Evolutionary conservation across 805 yeast genomes (phyloP), one percentile per base, ranked within the genome.

Genomic region (Cyberlindnera subsufficiens): DNA sequence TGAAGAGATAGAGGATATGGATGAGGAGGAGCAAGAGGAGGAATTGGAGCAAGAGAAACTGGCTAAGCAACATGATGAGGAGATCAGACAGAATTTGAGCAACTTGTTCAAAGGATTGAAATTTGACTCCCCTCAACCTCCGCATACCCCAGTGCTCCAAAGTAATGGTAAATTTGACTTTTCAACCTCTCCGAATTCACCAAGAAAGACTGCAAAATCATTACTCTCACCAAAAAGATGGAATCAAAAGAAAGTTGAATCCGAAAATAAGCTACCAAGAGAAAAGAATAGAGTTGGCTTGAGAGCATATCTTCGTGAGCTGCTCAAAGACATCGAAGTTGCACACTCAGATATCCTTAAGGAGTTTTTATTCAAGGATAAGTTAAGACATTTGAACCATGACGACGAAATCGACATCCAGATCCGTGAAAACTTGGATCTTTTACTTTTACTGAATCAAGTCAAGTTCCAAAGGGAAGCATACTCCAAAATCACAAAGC

Each of bases 211-310:
- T 13, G 4, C 40, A 13, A 37, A 32, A 18, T 38, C 38, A 7
- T 32, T 41, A 25, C 5, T 38, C 30, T 42, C 42, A 10, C 42
- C 42, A 3, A 43, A 32, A 17, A 35, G 19, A 6, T 39, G 40
- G 39, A 15, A 17, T 10, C 25, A 20, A 17, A 13, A 19, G 16
- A 32, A 25, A 33, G 30, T 3, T 30, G 47, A 43, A 13, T 17
- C 38, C 10, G 51, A 50, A 38, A 45, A 45, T 36, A 60, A 57
- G 31, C 67, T 86, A 27, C 75, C 80, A 3, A 72, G 95, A 25
- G 98, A 91, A 59, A 81, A 79, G 50, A 74, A 87, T 51, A 68
- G 98, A 35, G 70, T 88, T 9, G 77, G 95, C 0, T 68, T 91
- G 36, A 69, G 97, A 37, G 86, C 88, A 0, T 91, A 86, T 54